phyloP scores from a whole-genome alignment of 371 early-diverging fungal genomes.

The Mucor indicus region DNA sequence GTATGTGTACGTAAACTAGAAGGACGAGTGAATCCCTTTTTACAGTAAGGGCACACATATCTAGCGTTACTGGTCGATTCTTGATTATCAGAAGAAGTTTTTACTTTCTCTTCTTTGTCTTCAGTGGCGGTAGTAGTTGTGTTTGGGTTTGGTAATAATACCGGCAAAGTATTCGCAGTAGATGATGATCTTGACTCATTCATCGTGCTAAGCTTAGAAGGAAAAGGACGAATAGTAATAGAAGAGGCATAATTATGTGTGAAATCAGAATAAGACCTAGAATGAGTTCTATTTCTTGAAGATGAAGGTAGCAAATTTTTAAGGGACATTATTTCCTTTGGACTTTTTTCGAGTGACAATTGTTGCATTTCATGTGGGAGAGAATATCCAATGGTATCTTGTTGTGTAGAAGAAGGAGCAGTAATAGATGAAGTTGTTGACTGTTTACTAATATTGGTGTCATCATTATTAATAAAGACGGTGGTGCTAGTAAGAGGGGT shows the following conservation, averaged over 20 bases:
- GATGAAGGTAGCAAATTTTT: not conserved
- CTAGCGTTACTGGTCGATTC: not conserved
- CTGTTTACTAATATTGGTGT: too few species aligned
- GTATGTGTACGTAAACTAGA: slow-evolving; percentile 65
- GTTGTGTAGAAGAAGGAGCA: not conserved
- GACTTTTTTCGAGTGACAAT: slow-evolving; percentile 3
- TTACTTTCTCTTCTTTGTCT: not conserved
- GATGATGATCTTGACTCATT: too few species aligned
- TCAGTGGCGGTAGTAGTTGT: too few species aligned
- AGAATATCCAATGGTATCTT: not conserved
- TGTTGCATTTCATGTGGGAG: slow-evolving; percentile 12
- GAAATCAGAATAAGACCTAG: slow-evolving; percentile 44
- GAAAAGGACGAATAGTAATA: too few species aligned
- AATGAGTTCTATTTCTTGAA: slow-evolving; percentile 26
- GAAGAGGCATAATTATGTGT: too few species aligned
- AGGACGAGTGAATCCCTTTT: slow-evolving; percentile 70
- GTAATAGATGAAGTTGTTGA: too few species aligned
- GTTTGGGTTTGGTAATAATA: too few species aligned
- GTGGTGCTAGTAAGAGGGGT: too few species aligned
- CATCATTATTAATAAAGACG: too few species aligned
- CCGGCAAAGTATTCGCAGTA: too few species aligned
- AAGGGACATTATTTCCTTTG: too few species aligned
- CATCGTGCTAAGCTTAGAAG: too few species aligned
- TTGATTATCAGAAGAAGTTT: not conserved
- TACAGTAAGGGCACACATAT: slow-evolving; percentile 66